A percentile compares a stretch with the other conserved stretches of the same genome.
These are phyloP conservation scores for Fraxinus nigra DNA, from an alignment of 305 asterid species.

Conservation along the genomic window DNA sequence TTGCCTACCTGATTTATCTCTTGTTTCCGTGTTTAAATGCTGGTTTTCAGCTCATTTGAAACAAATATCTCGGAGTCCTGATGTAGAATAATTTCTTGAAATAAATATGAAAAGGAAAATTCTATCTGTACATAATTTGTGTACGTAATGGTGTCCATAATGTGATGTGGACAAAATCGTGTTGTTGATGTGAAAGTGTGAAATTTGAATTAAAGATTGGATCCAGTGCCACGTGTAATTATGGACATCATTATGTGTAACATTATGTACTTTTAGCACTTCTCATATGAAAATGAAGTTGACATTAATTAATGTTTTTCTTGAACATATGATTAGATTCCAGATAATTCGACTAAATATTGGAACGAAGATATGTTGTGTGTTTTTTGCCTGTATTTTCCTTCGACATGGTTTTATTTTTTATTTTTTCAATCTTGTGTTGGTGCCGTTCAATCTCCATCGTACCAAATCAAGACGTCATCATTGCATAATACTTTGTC, in stretches of 20 bases:
- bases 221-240: no score
- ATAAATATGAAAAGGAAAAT: not conserved
- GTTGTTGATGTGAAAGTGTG: no score
- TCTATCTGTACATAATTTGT: no score
- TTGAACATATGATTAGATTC: not conserved
- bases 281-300: not conserved
- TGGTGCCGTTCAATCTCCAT: not conserved
- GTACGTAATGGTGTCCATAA: no score
- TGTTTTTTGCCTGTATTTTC: not conserved
- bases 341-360: not conserved
- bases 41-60: not conserved
- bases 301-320: not conserved
- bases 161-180: no score
- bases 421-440: not conserved
- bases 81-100: not conserved
- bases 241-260: no score
- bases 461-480: not conserved
- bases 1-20: not conserved
- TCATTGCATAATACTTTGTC: not conserved
- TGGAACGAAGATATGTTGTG: not conserved
- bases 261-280: no score
- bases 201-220: no score
- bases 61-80: not conserved
- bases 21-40: not conserved
- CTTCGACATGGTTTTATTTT: not conserved